phyloP scores from a whole-genome alignment of 1,284 basidiomycete species.

The Clitocybe nebularis region DNA sequence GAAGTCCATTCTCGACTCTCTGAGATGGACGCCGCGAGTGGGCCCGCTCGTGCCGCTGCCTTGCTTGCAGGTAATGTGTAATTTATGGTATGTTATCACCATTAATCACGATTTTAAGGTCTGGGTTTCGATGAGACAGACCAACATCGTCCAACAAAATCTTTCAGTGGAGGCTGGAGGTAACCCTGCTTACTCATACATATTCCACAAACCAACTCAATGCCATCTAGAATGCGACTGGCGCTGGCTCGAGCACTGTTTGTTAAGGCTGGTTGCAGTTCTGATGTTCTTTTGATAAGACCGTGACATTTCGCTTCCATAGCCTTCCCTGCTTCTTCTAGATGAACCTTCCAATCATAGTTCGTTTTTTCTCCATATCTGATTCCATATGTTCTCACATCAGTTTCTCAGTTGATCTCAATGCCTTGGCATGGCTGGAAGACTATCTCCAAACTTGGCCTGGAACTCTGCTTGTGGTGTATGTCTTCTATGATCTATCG shows the following conservation, averaged over 20 bases:
- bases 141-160: slow-evolving; percentile 77
- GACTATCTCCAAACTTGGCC: slow-evolving; percentile 98
- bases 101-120: slow-evolving; percentile 36
- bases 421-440: slow-evolving; percentile 85
- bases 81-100: background rate
- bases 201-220: too few species aligned
- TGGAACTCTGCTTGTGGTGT: slow-evolving; percentile 94
- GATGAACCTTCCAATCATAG: slow-evolving; percentile 99
- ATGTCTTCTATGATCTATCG: slow-evolving; percentile 11
- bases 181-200: slow-evolving; percentile 26
- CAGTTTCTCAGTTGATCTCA: slow-evolving; percentile 59
- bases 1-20: slow-evolving; percentile 90
- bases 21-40: slow-evolving; percentile 98
- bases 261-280: slow-evolving; percentile 66
- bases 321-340: slow-evolving; percentile 80
- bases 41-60: slow-evolving; percentile 88
- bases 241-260: slow-evolving; percentile 87
- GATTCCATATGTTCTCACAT: too few species aligned
- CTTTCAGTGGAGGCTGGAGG: slow-evolving; percentile 98
- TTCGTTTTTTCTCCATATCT: slow-evolving; percentile 28
- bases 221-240: slow-evolving; percentile 65
- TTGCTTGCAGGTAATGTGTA: slow-evolving; percentile 71
- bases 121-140: slow-evolving; percentile 90
- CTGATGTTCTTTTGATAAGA: background rate
- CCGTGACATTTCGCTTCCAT: too few species aligned